These are phyloP conservation scores for Monosporascus sp. DNA, from an alignment of 2,329 filamentous ascomycete species.

Conservation along the genomic window DNA sequence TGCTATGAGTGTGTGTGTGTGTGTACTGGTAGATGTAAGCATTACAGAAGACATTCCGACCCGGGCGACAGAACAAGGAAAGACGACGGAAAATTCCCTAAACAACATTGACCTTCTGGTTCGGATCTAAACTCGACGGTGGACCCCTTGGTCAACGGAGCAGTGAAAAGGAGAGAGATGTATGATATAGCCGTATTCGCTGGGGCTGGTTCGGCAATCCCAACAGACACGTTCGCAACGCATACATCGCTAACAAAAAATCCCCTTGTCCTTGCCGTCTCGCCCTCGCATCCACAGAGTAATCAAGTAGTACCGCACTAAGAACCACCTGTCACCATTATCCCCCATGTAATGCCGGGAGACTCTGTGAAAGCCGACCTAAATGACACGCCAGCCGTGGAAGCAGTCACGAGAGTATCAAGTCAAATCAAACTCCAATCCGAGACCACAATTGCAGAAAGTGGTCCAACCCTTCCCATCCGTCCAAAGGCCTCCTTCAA, in stretches of 20 bases:
- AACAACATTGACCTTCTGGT: not conserved
- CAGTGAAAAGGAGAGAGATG: slow-evolving; percentile 41
- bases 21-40: not conserved
- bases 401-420: slow-evolving; percentile 21
- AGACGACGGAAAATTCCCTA: not conserved
- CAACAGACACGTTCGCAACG: slow-evolving; percentile 30
- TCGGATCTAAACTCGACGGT: not conserved
- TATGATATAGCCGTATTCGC: slow-evolving; percentile 42
- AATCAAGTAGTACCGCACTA: slow-evolving; percentile 16
- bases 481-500: slow-evolving; percentile 23
- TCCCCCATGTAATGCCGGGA: slow-evolving; percentile 21
- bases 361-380: slow-evolving; percentile 22
- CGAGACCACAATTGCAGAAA: slow-evolving; percentile 27
- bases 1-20: not conserved
- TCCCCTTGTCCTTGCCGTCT: slow-evolving; percentile 17
- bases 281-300: slow-evolving; percentile 16
- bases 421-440: slow-evolving; percentile 29
- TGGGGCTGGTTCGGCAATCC: slow-evolving; percentile 29
- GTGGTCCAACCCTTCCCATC: slow-evolving; percentile 25
- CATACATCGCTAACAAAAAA: slow-evolving; percentile 23
- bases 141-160: slow-evolving; percentile 11
- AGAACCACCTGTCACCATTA: slow-evolving; percentile 23
- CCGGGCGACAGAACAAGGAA: not conserved
- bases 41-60: not conserved
- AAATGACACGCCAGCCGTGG: slow-evolving; percentile 22